phyloP scores from a whole-genome alignment of 257 asterid genomes.

The Solanum raphanifolium region DNA sequence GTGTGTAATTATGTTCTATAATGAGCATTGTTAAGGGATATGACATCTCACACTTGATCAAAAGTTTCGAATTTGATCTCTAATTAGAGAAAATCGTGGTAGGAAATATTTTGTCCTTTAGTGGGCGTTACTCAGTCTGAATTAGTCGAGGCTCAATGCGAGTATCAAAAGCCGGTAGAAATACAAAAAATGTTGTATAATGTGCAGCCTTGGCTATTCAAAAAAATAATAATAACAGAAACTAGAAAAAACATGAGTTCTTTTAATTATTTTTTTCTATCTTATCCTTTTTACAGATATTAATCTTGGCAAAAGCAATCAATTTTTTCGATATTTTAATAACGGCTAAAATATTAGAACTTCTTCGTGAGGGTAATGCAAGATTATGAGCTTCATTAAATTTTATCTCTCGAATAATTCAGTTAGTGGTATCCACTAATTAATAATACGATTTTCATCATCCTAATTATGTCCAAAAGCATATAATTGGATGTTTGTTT shows the following conservation, averaged over 20 bases:
- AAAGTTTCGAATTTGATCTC: neutral
- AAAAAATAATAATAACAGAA: neutral
- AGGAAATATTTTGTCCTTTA: neutral
- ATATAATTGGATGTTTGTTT: neutral
- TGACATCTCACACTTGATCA: rapidly evolving
- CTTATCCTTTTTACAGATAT: neutral
- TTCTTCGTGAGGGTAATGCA: neutral
- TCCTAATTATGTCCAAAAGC: neutral
- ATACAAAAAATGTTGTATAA: neutral
- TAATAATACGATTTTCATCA: neutral
- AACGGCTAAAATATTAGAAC: neutral
- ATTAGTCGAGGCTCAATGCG: rapidly evolving
- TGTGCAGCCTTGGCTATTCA: neutral
- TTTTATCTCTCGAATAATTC: neutral
- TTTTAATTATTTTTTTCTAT: neutral
- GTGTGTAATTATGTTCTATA: neutral
- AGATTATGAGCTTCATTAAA: neutral
- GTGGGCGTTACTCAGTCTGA: neutral
- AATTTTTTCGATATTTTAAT: neutral
- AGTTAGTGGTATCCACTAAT: neutral
- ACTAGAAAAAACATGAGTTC: neutral
- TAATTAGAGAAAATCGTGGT: neutral
- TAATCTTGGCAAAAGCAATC: neutral
- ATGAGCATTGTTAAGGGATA: neutral
- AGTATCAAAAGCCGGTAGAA: rapidly evolving